These are phyloP conservation scores for Geoglossum glabrum DNA, from an alignment of 495 filamentous ascomycete genomes.

Conservation along the genomic window DNA sequence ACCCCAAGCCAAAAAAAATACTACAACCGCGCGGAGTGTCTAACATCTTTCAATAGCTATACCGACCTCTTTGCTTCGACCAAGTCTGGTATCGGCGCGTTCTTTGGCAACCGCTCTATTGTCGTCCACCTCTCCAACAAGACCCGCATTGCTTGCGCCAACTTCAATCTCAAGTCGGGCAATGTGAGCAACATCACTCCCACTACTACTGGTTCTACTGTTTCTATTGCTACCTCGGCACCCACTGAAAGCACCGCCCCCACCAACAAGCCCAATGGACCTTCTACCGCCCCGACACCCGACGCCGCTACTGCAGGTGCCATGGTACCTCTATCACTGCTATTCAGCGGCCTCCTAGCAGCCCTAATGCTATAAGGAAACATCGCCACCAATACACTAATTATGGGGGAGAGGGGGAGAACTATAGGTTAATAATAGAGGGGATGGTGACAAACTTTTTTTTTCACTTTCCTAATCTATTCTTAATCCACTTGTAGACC, in stretches of 20 bases:
- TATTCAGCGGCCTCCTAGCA: background rate
- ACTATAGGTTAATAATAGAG: too few species aligned
- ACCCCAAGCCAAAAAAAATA: background rate
- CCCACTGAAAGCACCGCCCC: background rate
- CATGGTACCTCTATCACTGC: background rate
- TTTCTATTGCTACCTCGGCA: background rate
- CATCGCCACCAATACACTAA: conserved; percentile 5
- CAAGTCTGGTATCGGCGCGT: conserved; percentile 32
- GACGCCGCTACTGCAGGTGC: background rate
- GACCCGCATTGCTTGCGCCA: conserved; percentile 21
- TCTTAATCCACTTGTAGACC: too few species aligned
- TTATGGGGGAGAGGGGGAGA: conserved; percentile 4
- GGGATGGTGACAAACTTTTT: too few species aligned
- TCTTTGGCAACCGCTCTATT: conserved; percentile 61
- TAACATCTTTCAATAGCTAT: conserved; percentile 22
- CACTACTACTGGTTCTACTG: background rate
- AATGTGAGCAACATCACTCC: background rate
- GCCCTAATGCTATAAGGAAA: too few species aligned
- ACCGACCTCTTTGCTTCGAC: conserved; percentile 49
- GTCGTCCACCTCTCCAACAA: conserved; percentile 57
- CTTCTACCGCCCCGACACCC: background rate
- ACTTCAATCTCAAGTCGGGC: conserved; percentile 2
- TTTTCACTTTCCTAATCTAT: too few species aligned
- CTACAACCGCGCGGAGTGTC: conserved; percentile 8
- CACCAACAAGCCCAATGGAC: background rate